These are phyloP conservation scores for Chaetomium sp. DNA, from an alignment of 2,329 filamentous ascomycete genomes.

Conservation along the genomic window DNA sequence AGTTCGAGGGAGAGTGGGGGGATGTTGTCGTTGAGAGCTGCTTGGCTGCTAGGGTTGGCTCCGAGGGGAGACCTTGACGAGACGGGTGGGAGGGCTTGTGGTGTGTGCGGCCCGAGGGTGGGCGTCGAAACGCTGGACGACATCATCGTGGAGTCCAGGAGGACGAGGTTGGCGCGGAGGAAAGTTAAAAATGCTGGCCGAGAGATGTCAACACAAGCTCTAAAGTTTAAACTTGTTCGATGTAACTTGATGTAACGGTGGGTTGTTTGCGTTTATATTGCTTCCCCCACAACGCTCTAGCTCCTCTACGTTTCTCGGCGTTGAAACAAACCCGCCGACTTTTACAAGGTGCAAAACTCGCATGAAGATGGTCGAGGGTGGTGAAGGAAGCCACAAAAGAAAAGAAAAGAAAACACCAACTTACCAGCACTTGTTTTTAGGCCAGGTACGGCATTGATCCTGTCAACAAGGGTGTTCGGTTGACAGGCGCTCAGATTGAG, in stretches of 20 bases:
- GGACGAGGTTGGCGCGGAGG: constrained; percentile 75
- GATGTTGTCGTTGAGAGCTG: constrained; percentile 50
- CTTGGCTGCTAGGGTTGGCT: constrained; percentile 14
- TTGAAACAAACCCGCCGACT: not conserved
- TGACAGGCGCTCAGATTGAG: constrained; percentile 53
- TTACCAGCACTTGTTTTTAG: constrained; percentile 63
- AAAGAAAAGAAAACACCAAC: constrained; percentile 35
- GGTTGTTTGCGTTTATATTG: constrained; percentile 6
- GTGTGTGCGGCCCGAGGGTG: constrained; percentile 57
- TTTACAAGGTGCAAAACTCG: not conserved
- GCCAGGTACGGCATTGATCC: constrained; percentile 59
- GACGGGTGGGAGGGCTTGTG: constrained; percentile 34
- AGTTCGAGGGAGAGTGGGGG: constrained; percentile 66
- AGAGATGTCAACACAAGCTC: constrained; percentile 11
- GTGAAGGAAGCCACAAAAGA: not conserved
- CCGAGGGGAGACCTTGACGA: constrained; percentile 3
- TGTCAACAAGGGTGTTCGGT: constrained; percentile 54
- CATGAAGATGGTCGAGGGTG: not conserved
- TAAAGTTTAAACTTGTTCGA: constrained; percentile 4
- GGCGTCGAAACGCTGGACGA: constrained; percentile 67
- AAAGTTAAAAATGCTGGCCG: constrained; percentile 77
- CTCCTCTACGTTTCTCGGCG: not conserved
- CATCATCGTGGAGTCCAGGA: constrained; percentile 62
- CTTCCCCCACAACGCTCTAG: not conserved
- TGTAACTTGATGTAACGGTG: constrained; percentile 30